A percentile compares a stretch with the other conserved stretches of the same genome.
Conservation (phyloP, 306 rosid genomes). For the Canavalia gladiata region DNA sequence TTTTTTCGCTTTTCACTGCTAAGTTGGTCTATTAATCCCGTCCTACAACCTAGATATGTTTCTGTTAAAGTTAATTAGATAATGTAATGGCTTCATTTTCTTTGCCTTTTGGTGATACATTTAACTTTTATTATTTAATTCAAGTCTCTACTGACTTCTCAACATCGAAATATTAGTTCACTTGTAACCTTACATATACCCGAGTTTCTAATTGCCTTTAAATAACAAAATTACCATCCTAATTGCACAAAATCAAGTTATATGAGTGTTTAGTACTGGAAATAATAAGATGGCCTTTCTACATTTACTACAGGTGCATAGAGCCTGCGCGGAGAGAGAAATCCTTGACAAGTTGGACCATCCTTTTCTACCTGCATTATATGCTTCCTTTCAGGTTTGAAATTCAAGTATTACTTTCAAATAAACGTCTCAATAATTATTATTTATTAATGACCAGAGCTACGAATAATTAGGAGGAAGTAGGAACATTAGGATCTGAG, state of each 20-base stretch:
- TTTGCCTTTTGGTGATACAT: neutral
- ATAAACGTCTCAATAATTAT: neutral
- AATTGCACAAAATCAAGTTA: conserved; percentile 18
- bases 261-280: conserved; percentile 21
- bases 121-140: conserved; percentile 22
- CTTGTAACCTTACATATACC: neutral
- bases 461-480: conserved; percentile 17
- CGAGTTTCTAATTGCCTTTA: conserved; percentile 5
- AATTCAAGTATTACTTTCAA: conserved; percentile 27
- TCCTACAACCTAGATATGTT: neutral
- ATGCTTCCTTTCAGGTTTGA: conserved; percentile 97
- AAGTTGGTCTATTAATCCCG: neutral
- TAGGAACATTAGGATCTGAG: conserved; percentile 21
- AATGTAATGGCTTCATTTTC: neutral
- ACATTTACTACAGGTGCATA: conserved; percentile 76
- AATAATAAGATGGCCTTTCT: conserved; percentile 28
- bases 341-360: conserved; percentile 97
- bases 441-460: neutral
- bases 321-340: conserved; percentile 98
- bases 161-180: neutral
- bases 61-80: neutral
- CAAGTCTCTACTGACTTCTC: conserved; percentile 8
- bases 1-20: neutral
- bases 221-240: conserved; percentile 8
- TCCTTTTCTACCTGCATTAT: conserved; percentile 94